Evolutionary conservation across 2,329 filamentous ascomycete species (phyloP).

Genomic region (Fusarium sp.): DNA sequence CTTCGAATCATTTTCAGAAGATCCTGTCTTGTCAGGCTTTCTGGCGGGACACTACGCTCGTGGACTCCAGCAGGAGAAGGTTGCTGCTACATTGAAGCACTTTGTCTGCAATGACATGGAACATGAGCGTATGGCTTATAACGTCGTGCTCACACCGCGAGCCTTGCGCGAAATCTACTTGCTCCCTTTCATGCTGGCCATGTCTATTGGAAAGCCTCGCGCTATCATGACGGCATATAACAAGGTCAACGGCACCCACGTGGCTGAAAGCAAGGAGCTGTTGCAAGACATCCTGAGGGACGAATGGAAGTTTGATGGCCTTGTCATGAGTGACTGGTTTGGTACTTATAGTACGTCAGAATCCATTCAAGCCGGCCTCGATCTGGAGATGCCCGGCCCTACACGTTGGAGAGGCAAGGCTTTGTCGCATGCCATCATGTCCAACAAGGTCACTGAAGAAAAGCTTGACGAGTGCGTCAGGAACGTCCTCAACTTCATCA

Average conservation of each 20-base stretch:
- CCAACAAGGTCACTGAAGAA: not conserved
- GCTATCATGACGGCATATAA: not conserved
- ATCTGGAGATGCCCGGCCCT: not conserved
- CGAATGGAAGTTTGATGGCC: not conserved
- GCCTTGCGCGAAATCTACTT: conserved; percentile 2
- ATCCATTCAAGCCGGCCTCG: not conserved
- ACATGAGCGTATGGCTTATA: conserved; percentile 21
- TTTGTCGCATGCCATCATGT: not conserved
- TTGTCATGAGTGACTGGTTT: conserved; percentile 1
- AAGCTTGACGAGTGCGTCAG: not conserved
- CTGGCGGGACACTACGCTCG: not conserved
- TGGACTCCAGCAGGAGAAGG: conserved; percentile 4
- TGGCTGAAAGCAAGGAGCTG: not conserved
- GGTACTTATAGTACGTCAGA: not conserved
- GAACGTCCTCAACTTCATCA: not conserved
- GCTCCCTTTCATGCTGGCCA: conserved; percentile 7
- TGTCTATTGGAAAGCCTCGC: not conserved
- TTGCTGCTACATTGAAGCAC: conserved; percentile 28
- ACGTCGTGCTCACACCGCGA: not conserved
- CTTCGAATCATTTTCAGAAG: conserved; percentile 2
- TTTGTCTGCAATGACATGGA: conserved; percentile 33
- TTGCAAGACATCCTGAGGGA: not conserved
- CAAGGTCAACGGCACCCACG: not conserved
- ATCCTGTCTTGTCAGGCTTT: not conserved
- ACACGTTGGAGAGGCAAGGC: conserved; percentile 1